Base-by-base conservation (phyloP, 2,329 filamentous ascomycete species). In the Claviceps pusilla region DNA sequence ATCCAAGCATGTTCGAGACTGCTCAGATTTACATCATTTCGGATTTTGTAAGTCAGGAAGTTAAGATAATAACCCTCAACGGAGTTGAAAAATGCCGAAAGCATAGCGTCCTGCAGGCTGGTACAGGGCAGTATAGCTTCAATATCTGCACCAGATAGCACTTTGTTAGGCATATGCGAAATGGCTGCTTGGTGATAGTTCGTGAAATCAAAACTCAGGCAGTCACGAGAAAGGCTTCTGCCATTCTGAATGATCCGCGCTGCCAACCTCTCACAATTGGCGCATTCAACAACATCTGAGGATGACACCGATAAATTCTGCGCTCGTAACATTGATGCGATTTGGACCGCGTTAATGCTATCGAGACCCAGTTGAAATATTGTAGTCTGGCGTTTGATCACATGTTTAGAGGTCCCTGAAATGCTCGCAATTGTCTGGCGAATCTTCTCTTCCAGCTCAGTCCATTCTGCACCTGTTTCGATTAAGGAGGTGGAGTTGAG, bases 341-440 rank as follows among this genome's bases (percentile, higher is more conserved):
- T 74, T 62, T 95, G 89, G 5, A 84, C 77, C 0, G 89, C 87
- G 57, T 86, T 90, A 62, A 97, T 93, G 64, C 90, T 96, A 67
- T 96, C 90, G 3, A 96, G 72, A 0, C 91, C 91, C n/a, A 95
- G 78, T 55, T 86, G 82, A 61, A 91, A 95, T 50, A 97, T 88
- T 0, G 87, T 89, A 0, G 82, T 88, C 10, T 76, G 64, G 12
- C 74, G 75, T 3, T 65, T 62, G 49, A 95, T 83, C 0, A 69
- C 70, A 0, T 72, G 61, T 2, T 64, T 54, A 0, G 77, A 65
- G 4, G 77, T 67, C 1, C 73, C 70, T 0, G 85, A 82, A 29
- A 93, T 73, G 7, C 69, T 69, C 0, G 79, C 74, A 19, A 90
- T 66, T 0, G 81, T 71, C 0, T 73, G 62, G 4, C 82, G 76